Base-by-base conservation (phyloP, 2,329 filamentous ascomycete species). In the Epichloe scottii region DNA sequence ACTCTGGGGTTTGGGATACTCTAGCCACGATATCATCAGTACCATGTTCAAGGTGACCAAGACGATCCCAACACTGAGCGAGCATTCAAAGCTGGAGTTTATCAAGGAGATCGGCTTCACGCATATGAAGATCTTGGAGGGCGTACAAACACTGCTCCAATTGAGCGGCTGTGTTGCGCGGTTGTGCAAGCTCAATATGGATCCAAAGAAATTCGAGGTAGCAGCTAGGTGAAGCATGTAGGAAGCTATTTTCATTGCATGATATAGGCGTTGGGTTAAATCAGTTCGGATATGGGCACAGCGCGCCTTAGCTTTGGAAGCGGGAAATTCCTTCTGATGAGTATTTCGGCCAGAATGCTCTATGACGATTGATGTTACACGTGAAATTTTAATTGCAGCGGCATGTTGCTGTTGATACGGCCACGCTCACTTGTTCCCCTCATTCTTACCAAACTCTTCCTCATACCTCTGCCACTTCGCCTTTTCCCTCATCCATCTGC, bases 11-110 rank as follows among this genome's bases (percentile, higher is more conserved):
- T 72, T 97, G 54, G 93, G 93, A 14, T 98, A 98, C 71, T 95
- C 89, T n/a, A 94, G 89, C 60, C 91, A 98, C 71, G 93, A 98
- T 67, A 95, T 98, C 60, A 94, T 98, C 68, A 94, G 87, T 70
- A 98, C 91, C 55, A 98, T 98, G 93, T 97, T 98, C 76, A 84
- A 85, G 63, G 93, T 98, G 54, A 97, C 93, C 44, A 98, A 97
- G 74, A 94, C 89, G 1, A 89, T 97, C 53, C 87, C 88, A 2
- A 89, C 85, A 1, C 72, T 98, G 51, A 93, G 89, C 58, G 93
- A 98, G 70, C 89, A 97, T 67, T 83, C 89, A 15, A 96, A 96
- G 72, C 75, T 98, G 55, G 91, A 97, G 65, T 98, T 97, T 60
- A 95, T 97, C 71, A 91, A 89, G 71, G 93, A 96, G 71, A 98